A percentile compares a stretch with the other conserved stretches of the same genome.
Evolutionary conservation across 2,329 filamentous ascomycete species (phyloP).

Genomic region (Cryoendolithus antarcticus): DNA sequence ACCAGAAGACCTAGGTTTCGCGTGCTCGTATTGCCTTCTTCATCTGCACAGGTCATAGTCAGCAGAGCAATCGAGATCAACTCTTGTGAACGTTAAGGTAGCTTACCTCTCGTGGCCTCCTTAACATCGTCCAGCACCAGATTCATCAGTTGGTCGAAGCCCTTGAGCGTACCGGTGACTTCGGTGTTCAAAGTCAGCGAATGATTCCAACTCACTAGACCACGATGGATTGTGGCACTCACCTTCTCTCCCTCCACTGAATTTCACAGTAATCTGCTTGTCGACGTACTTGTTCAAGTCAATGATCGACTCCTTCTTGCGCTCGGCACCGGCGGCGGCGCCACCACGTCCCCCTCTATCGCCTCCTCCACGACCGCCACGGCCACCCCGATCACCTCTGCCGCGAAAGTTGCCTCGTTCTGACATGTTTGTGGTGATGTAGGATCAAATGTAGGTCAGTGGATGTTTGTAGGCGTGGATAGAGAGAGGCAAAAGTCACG

Average conservation of each 20-base stretch:
- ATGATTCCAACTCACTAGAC: not conserved
- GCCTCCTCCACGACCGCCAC: slow-evolving; percentile 32
- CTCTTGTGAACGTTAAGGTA: too few relatives aligned
- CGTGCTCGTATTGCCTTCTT: slow-evolving; percentile 77
- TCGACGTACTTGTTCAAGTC: slow-evolving; percentile 95
- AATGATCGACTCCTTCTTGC: slow-evolving; percentile 98
- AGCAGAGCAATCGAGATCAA: slow-evolving; percentile 3
- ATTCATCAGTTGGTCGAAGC: slow-evolving; percentile 97
- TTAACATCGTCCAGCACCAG: slow-evolving; percentile 89
- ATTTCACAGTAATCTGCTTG: slow-evolving; percentile 89
- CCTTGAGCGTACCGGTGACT: slow-evolving; percentile 86
- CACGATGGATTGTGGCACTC: slow-evolving; percentile 14
- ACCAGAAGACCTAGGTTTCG: slow-evolving; percentile 77
- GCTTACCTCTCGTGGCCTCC: slow-evolving; percentile 72
- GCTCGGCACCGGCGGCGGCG: slow-evolving; percentile 29
- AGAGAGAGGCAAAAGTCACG: slow-evolving; percentile 8
- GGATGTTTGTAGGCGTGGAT: too few relatives aligned
- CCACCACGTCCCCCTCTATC: slow-evolving; percentile 19
- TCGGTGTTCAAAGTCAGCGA: slow-evolving; percentile 3
- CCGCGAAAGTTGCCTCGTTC: slow-evolving; percentile 43
- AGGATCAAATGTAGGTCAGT: not conserved
- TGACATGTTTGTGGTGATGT: slow-evolving; percentile 34
- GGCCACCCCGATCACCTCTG: slow-evolving; percentile 27
- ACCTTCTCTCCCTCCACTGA: slow-evolving; percentile 90
- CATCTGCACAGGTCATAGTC: slow-evolving; percentile 48